phyloP scores from a whole-genome alignment of 768 basidiomycete species.

The Leccinum truebloodii region DNA sequence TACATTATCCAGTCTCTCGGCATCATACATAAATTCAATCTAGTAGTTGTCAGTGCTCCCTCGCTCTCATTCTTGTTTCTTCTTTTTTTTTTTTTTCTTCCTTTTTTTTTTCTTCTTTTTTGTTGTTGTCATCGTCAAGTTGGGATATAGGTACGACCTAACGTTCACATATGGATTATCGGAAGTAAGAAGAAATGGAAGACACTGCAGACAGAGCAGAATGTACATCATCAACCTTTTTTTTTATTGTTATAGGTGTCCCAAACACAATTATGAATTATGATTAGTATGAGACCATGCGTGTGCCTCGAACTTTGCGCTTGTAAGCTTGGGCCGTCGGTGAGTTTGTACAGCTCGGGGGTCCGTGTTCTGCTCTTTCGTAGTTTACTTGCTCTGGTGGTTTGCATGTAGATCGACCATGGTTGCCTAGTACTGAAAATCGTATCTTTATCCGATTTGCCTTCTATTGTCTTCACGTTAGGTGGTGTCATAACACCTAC shows the following conservation, averaged over 20 bases:
- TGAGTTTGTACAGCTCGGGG: not conserved
- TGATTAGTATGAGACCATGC: too few species aligned
- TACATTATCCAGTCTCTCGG: conserved; percentile 29
- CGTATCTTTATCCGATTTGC: not conserved
- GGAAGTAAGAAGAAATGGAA: conserved; percentile 10
- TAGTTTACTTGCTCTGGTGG: not conserved
- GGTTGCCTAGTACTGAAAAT: not conserved
- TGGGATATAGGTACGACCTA: conserved; percentile 18
- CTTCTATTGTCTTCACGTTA: too few species aligned
- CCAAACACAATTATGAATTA: not conserved
- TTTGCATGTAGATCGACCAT: not conserved
- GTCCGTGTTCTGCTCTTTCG: not conserved
- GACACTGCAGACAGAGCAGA: conserved; percentile 3
- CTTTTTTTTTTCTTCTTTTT: not conserved
- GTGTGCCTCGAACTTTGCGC: not conserved
- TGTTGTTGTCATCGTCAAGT: conserved; percentile 10
- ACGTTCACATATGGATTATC: conserved; percentile 16
- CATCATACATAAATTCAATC: conserved; percentile 31
- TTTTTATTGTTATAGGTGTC: not conserved
- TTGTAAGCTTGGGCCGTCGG: not conserved
- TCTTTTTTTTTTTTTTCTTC: not conserved
- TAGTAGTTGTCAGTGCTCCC: conserved; percentile 21
- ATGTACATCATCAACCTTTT: not conserved
- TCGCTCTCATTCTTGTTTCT: not conserved
- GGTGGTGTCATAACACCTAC: too few species aligned